A percentile compares a stretch with the other conserved stretches of the same genome.
Conservation (phyloP, 768 basidiomycete species). For the Coprinellus aureogranulatus region DNA sequence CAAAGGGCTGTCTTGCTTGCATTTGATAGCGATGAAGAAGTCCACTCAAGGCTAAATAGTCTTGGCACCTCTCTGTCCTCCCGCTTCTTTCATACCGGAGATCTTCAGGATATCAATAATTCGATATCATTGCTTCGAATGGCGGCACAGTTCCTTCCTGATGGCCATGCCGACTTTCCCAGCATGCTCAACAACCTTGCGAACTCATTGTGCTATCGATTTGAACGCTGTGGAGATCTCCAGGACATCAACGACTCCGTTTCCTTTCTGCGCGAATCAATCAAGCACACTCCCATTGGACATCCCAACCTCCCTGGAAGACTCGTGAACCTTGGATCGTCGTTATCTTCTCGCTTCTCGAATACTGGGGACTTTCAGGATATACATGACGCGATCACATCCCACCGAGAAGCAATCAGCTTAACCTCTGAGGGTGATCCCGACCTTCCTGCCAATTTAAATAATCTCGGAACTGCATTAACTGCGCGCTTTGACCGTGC, state of each 20-base stretch:
- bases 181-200: not conserved
- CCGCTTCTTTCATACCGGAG: not conserved
- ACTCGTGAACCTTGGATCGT: not conserved
- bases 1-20: too few relatives aligned
- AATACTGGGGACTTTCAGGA: not conserved
- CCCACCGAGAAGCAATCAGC: not conserved
- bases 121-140: not conserved
- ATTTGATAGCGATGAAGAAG: too few relatives aligned
- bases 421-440: conserved; percentile 14
- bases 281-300: not conserved
- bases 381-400: not conserved
- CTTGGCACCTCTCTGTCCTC: conserved; percentile 13
- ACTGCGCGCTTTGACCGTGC: conserved; percentile 18
- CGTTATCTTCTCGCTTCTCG: not conserved
- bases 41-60: not conserved
- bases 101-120: not conserved
- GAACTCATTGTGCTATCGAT: not conserved
- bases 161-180: not conserved
- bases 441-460: conserved; percentile 12
- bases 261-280: not conserved
- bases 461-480: conserved; percentile 18
- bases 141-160: not conserved
- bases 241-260: not conserved
- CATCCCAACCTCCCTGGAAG: not conserved
- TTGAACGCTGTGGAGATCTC: not conserved